Evolutionary conservation across 768 basidiomycete species (phyloP).

Genomic region (Tulasnella sp.): DNA sequence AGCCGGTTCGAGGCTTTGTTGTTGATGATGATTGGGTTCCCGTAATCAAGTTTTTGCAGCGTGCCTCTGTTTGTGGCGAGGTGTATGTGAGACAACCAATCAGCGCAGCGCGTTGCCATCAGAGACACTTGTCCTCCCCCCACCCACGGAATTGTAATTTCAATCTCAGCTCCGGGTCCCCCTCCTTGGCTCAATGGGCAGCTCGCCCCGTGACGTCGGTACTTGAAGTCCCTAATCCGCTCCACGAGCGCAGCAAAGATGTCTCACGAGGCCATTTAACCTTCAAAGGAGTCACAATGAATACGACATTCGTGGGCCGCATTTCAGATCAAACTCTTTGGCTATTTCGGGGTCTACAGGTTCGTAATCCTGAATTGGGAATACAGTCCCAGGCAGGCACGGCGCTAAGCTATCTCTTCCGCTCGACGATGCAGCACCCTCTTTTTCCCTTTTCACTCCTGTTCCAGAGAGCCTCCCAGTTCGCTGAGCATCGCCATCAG

Average conservation of each 20-base stretch:
- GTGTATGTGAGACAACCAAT: background rate
- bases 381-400: background rate
- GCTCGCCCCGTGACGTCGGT: background rate
- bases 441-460: background rate
- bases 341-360: background rate
- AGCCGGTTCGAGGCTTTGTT: background rate
- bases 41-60: background rate
- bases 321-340: background rate
- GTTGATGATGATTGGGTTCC: background rate
- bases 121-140: background rate
- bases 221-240: background rate
- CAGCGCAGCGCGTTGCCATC: background rate
- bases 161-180: slow-evolving; percentile 3
- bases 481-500: too few relatives aligned
- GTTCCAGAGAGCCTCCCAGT: background rate
- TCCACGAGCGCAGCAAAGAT: background rate
- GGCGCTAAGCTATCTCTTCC: background rate
- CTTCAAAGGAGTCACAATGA: background rate
- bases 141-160: background rate
- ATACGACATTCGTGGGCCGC: background rate
- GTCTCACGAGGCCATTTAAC: background rate
- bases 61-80: background rate
- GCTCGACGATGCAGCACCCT: too few relatives aligned
- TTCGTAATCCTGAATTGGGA: background rate
- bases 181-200: too few relatives aligned